Conservation (phyloP, 768 basidiomycete species). For the Suillus cothurnatus region DNA sequence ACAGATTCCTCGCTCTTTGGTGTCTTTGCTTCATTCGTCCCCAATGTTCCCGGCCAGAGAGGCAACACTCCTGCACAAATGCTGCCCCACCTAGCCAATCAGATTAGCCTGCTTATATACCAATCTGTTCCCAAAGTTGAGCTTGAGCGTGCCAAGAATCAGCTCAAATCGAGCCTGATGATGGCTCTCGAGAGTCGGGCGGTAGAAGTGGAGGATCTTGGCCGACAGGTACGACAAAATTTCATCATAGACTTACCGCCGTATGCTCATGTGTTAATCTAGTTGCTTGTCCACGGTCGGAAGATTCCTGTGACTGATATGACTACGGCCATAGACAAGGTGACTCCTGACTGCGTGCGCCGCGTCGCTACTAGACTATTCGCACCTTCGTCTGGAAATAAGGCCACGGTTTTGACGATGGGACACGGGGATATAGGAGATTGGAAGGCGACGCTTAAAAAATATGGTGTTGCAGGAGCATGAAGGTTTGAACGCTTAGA, state of each 20-base stretch:
- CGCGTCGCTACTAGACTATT: slow-evolving; percentile 80
- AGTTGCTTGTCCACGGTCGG: slow-evolving; percentile 85
- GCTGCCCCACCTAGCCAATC: slow-evolving; percentile 83
- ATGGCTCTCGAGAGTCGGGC: slow-evolving; percentile 93
- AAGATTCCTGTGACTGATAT: slow-evolving; percentile 90
- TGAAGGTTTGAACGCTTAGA: slow-evolving; percentile 12
- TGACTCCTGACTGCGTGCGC: slow-evolving; percentile 69
- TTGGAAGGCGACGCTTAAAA: slow-evolving; percentile 61
- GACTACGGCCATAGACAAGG: slow-evolving; percentile 81
- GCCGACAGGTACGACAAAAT: slow-evolving; percentile 66
- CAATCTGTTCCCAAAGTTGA: slow-evolving; percentile 66
- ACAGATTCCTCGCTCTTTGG: slow-evolving; percentile 93
- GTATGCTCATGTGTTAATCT: slow-evolving; percentile 11
- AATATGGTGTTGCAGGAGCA: slow-evolving; percentile 62
- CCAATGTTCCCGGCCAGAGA: slow-evolving; percentile 53
- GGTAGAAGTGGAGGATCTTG: slow-evolving; percentile 87
- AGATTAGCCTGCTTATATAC: slow-evolving; percentile 82
- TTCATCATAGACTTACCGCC: neutral
- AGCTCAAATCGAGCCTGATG: slow-evolving; percentile 88
- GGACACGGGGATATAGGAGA: slow-evolving; percentile 78
- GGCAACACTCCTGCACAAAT: slow-evolving; percentile 72
- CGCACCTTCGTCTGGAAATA: slow-evolving; percentile 58
- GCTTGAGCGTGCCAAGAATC: slow-evolving; percentile 89
- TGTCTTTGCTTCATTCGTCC: slow-evolving; percentile 83
- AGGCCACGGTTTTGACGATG: slow-evolving; percentile 82